Conservation (phyloP, 2,329 filamentous ascomycete species). For the Esteya vermicola region DNA sequence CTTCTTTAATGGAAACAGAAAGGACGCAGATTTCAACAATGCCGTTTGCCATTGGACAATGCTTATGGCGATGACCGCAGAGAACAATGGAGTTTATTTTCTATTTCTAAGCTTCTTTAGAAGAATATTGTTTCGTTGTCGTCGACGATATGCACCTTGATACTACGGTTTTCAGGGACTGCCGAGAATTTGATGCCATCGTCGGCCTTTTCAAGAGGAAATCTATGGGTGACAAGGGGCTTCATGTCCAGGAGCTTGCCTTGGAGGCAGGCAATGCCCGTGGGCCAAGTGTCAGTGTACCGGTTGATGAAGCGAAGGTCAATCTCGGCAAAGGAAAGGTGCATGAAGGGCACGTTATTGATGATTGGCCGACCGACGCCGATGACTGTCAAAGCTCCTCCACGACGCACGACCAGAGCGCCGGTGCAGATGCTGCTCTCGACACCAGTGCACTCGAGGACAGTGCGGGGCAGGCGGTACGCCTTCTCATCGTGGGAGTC, state of each 20-base stretch:
- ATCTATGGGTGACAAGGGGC: conserved; percentile 47
- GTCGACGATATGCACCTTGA: conserved; percentile 48
- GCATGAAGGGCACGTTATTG: conserved; percentile 55
- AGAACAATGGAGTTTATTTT: too few relatives aligned
- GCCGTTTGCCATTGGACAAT: too few relatives aligned
- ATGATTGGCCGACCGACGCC: conserved; percentile 47
- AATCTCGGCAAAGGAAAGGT: conserved; percentile 50
- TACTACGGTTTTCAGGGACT: conserved; percentile 36
- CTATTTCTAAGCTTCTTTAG: too few relatives aligned
- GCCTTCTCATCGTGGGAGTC: conserved; percentile 31
- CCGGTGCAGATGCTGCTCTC: conserved; percentile 49
- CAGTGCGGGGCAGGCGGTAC: conserved; percentile 41
- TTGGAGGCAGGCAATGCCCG: conserved; percentile 44
- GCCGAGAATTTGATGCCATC: conserved; percentile 41
- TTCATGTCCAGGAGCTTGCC: conserved; percentile 48
- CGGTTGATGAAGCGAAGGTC: conserved; percentile 58
- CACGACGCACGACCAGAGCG: conserved; percentile 38
- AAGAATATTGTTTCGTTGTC: conserved; percentile 15
- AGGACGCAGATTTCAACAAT: too few relatives aligned
- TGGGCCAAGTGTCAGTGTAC: conserved; percentile 56
- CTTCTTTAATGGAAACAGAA: background rate
- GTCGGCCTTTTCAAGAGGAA: conserved; percentile 44
- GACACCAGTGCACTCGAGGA: conserved; percentile 53
- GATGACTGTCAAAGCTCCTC: conserved; percentile 48
- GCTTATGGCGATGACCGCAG: too few relatives aligned